Conservation (phyloP, 2,329 filamentous ascomycete genomes). For the Pezicula radicicola region DNA sequence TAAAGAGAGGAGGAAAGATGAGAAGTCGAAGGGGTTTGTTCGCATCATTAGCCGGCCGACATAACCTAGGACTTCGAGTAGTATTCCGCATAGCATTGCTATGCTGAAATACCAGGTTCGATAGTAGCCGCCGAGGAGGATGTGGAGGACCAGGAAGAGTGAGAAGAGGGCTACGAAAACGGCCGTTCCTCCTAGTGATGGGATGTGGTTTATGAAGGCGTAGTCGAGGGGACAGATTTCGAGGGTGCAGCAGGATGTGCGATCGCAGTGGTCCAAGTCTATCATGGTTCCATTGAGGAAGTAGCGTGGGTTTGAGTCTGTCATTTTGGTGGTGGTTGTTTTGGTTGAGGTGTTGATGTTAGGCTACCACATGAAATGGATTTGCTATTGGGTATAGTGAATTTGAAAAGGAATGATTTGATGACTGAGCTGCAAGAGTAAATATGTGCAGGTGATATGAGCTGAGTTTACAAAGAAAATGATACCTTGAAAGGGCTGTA, state of each 20-base stretch:
- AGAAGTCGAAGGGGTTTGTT: constrained; percentile 44
- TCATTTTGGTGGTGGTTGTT: background rate
- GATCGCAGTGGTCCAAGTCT: background rate
- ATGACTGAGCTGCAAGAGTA: too few species aligned
- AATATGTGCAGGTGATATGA: too few species aligned
- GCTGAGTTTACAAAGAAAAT: too few species aligned
- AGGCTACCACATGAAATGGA: too few species aligned
- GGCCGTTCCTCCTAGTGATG: constrained; percentile 44
- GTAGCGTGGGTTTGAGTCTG: background rate
- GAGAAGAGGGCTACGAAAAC: constrained; percentile 50
- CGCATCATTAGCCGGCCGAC: constrained; percentile 40
- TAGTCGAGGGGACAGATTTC: constrained; percentile 1
- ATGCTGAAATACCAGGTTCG: constrained; percentile 53
- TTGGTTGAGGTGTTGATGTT: too few species aligned
- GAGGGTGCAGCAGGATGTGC: background rate
- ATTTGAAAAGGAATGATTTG: too few species aligned
- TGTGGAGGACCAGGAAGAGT: constrained; percentile 42
- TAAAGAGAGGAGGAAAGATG: constrained; percentile 51
- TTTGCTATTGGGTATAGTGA: too few species aligned
- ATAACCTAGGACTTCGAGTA: constrained; percentile 54
- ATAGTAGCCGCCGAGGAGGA: constrained; percentile 44
- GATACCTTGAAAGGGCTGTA: too few species aligned
- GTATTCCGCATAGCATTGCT: constrained; percentile 47
- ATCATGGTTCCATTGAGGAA: background rate
- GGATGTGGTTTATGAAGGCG: constrained; percentile 37